These are phyloP conservation scores for Paramecium pentaurelia DNA, from an alignment of 73 alveolate genomes.

Conservation along the genomic window DNA sequence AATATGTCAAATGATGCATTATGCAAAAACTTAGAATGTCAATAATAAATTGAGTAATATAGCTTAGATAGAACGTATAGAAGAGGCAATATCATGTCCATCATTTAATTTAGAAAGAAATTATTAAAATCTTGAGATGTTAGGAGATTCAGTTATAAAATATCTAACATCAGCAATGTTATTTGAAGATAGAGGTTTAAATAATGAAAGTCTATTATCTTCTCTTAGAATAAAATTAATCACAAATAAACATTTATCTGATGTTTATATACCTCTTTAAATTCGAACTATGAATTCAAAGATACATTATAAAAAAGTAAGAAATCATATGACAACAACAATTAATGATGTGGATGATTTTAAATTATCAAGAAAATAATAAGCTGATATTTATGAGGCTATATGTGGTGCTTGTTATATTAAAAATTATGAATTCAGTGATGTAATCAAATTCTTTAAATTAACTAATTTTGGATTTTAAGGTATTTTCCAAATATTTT, in stretches of 20 bases:
- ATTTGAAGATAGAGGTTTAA: background rate
- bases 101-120: background rate
- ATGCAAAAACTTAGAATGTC: background rate
- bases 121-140: background rate
- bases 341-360: background rate
- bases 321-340: slow-evolving; percentile 6
- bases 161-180: background rate
- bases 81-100: slow-evolving; percentile 17
- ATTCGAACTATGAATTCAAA: background rate
- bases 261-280: background rate
- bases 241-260: background rate
- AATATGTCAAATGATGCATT: background rate
- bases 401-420: slow-evolving; percentile 19
- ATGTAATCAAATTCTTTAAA: background rate
- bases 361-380: background rate
- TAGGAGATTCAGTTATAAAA: slow-evolving; percentile 27
- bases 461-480: slow-evolving; percentile 16
- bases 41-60: background rate
- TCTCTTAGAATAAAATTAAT: background rate
- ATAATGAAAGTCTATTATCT: background rate
- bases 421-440: background rate
- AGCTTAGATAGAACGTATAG: background rate
- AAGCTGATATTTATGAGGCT: slow-evolving; percentile 42
- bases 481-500: background rate
- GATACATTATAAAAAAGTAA: slow-evolving; percentile 21